Base-by-base conservation (phyloP, 805 yeast genomes). In the Sungouiozyma ichnusensis region DNA sequence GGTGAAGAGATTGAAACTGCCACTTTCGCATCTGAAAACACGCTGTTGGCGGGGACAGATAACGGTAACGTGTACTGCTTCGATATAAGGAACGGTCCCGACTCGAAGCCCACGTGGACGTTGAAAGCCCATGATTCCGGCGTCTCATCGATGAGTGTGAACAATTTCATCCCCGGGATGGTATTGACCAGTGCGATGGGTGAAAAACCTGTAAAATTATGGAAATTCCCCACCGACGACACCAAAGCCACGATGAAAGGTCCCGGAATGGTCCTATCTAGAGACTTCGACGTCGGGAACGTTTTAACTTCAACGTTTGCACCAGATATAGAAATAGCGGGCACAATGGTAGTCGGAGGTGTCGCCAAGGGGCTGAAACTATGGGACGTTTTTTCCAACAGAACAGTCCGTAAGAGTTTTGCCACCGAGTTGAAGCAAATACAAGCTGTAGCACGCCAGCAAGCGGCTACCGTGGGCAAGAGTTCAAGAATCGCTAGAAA, bases 121-220 rank as follows among this genome's bases (percentile, higher is more conserved):
- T 70, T 92, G 52, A 95, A 92, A 63, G 97, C 97, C 2, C 98
- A 92, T 61, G 97, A 92, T 65, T 76, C 94, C 2, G 97, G 95
- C 47, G 81, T 92, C 47, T 81, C 96, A 3, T 71, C 90, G 2
- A 72, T 92, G 51, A 81, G 81, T 50, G 72, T 80, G 32, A 88
- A 85, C 64, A 58, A 60, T 19, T 74, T 68, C 57, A 60, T 86
- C 27, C 79, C 80, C 19, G 92, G 90, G 16, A 65, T 85, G 70
- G 63, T 92, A 57, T 77, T 79, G 18, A 85, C 97, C 1, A 80
- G 92, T 39, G 95, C 96, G 4, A 82, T 84, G 87, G 85, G 88
- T 43, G 98, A 92, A 54, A 85, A 84, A 63, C 64, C 66, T 11
- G 77, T 87, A 42, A 92, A 92, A 63, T 66, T 92, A 40, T 92